These are phyloP conservation scores for Mucor mucedo DNA, from an alignment of 371 early-diverging fungal genomes.

Conservation along the genomic window DNA sequence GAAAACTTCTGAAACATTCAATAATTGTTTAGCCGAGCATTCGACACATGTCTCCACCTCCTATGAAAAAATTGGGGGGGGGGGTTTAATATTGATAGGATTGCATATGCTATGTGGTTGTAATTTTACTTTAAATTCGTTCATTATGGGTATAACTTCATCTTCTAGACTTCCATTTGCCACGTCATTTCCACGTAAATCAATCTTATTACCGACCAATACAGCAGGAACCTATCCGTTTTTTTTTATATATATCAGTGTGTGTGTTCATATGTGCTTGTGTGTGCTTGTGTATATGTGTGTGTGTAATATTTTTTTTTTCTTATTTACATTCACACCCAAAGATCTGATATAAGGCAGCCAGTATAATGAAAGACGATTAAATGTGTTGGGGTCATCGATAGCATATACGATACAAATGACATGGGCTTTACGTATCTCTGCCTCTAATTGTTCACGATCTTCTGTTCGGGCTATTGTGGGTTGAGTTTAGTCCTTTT, in stretches of 20 bases:
- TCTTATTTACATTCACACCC: conserved; percentile 79
- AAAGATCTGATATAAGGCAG: conserved; percentile 88
- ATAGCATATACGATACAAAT: conserved; percentile 96
- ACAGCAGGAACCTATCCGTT: conserved; percentile 84
- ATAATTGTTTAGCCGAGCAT: conserved; percentile 92
- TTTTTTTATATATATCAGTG: neutral
- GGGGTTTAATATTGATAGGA: too few relatives aligned
- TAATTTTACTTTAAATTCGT: conserved; percentile 84
- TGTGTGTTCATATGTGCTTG: neutral
- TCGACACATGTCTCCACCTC: conserved; percentile 99
- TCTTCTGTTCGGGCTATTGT: conserved; percentile 81
- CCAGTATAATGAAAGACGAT: conserved; percentile 87
- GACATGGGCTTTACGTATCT: conserved; percentile 94
- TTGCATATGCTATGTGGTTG: too few relatives aligned
- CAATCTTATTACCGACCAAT: conserved; percentile 97
- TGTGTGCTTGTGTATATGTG: conserved; percentile 2
- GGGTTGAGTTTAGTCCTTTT: neutral
- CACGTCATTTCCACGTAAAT: conserved; percentile 82
- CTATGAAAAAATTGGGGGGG: conserved; percentile 35
- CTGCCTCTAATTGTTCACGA: conserved; percentile 84
- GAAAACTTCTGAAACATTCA: conserved; percentile 97
- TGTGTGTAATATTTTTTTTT: too few relatives aligned
- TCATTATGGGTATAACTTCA: conserved; percentile 96
- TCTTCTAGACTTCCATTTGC: conserved; percentile 85
- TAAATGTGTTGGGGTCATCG: conserved; percentile 82